Evolutionary conservation across 306 rosid genomes (phyloP).

Genomic region (Sphenostylis stenocarpa): DNA sequence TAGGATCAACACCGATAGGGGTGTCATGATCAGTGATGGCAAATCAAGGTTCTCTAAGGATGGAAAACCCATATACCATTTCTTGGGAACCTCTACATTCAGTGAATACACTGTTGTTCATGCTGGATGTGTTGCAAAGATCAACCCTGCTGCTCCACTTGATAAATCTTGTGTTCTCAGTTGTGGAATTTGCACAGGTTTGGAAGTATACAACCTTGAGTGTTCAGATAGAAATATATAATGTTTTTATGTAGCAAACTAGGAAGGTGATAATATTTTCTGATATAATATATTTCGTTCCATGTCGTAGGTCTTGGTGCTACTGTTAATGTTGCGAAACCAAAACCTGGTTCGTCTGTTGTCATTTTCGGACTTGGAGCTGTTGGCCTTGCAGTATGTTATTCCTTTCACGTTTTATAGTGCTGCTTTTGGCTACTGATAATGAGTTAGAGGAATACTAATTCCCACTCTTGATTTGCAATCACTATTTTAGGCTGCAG

Average conservation of each 20-base stretch:
- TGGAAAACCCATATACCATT: conserved; percentile 77
- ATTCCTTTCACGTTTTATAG: background rate
- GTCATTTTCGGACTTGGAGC: conserved; percentile 95
- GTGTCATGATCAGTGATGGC: conserved; percentile 67
- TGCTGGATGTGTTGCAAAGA: conserved; percentile 77
- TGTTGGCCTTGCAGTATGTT: conserved; percentile 89
- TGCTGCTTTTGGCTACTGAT: no score
- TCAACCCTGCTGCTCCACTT: conserved; percentile 60
- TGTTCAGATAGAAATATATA: background rate
- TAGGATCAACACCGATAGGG: conserved; percentile 84
- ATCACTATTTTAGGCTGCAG: conserved; percentile 58
- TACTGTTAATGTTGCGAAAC: conserved; percentile 85
- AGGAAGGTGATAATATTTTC: background rate
- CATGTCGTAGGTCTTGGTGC: conserved; percentile 79
- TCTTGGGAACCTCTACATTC: conserved; percentile 87
- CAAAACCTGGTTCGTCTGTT: conserved; percentile 73
- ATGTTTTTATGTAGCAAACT: background rate
- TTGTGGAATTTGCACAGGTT: conserved; percentile 16
- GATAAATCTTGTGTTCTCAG: conserved; percentile 11
- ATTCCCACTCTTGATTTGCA: background rate
- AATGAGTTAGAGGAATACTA: background rate
- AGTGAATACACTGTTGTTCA: conserved; percentile 84
- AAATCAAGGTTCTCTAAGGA: conserved; percentile 66
- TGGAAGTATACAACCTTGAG: background rate
- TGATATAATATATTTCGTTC: background rate